Conservation (phyloP, 2,329 filamentous ascomycete species). For the Alternaria burnsii region DNA sequence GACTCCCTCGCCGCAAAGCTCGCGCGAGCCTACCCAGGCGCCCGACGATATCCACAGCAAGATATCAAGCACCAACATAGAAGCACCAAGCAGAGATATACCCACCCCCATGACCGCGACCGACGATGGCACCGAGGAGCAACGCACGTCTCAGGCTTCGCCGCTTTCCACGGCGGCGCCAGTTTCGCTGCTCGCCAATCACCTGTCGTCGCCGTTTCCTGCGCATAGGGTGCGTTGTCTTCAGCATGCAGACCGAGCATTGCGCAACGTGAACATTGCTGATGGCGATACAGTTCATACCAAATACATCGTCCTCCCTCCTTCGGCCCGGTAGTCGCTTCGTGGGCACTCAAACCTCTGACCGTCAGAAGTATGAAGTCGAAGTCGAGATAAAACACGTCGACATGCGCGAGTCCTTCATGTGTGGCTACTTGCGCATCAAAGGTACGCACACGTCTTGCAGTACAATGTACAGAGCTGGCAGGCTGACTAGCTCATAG, state of each 20-base stretch:
- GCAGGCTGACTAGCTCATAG: conserved; percentile 57
- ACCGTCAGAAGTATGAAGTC: conserved; percentile 91
- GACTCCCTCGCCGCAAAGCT: conserved; percentile 46
- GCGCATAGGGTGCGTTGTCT: conserved; percentile 43
- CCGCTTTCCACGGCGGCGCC: conserved; percentile 42
- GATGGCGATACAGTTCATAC: conserved; percentile 66
- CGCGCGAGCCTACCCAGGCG: conserved; percentile 26
- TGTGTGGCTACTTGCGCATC: conserved; percentile 94
- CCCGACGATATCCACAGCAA: conserved; percentile 39
- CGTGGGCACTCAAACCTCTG: conserved; percentile 89
- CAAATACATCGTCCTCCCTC: conserved; percentile 84
- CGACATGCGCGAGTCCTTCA: conserved; percentile 89
- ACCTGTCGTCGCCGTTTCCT: conserved; percentile 45
- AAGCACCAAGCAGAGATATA: conserved; percentile 47
- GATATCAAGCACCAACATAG: conserved; percentile 42
- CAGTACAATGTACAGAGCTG: background rate
- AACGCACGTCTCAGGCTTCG: conserved; percentile 45
- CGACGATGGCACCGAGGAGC: conserved; percentile 48
- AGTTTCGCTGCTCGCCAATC: conserved; percentile 34
- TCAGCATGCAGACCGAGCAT: background rate
- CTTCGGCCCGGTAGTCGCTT: conserved; percentile 89
- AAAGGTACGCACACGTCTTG: conserved; percentile 69
- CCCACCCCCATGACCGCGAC: conserved; percentile 50
- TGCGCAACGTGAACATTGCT: conserved; percentile 23
- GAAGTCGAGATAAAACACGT: conserved; percentile 98